Conservation (phyloP, 257 asterid species). For the Dorcoceras hygrometricum region DNA sequence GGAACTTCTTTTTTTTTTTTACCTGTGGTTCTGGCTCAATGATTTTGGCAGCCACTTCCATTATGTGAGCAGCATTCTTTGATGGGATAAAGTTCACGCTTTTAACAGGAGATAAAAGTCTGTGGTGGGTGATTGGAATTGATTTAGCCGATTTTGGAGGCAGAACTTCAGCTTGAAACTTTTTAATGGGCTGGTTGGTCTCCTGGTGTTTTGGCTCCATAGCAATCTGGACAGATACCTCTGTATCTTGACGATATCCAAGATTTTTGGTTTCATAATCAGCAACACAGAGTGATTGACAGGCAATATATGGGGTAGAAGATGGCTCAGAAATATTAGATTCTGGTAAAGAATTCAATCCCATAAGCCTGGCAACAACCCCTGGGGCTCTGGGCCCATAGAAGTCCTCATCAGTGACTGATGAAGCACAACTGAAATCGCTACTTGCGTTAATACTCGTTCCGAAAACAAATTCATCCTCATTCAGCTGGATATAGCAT, state of each 20-base stretch:
- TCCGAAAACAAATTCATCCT: slow-evolving; percentile 47
- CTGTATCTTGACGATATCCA: slow-evolving; percentile 37
- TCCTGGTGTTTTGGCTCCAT: slow-evolving; percentile 38
- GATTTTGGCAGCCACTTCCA: slow-evolving; percentile 91
- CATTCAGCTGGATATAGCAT: slow-evolving; percentile 44
- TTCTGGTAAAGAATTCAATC: slow-evolving; percentile 79
- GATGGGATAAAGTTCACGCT: slow-evolving; percentile 46
- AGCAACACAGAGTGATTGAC: slow-evolving; percentile 50
- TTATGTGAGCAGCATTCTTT: slow-evolving; percentile 73
- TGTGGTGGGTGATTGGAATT: slow-evolving; percentile 75
- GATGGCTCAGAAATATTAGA: slow-evolving; percentile 43
- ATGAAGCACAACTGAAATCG: slow-evolving; percentile 76
- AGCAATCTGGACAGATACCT: slow-evolving; percentile 26
- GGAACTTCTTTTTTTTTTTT: slow-evolving; percentile 42
- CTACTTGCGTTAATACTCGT: slow-evolving; percentile 64
- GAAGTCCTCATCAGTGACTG: slow-evolving; percentile 69
- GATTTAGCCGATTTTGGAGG: slow-evolving; percentile 94
- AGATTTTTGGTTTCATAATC: slow-evolving; percentile 31
- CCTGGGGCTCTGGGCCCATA: slow-evolving; percentile 56
- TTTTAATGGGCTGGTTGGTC: slow-evolving; percentile 52
- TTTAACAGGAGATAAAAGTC: slow-evolving; percentile 85
- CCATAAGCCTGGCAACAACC: slow-evolving; percentile 97
- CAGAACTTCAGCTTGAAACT: slow-evolving; percentile 73
- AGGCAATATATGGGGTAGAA: slow-evolving; percentile 50
- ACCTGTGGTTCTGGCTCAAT: slow-evolving; percentile 50